These are phyloP conservation scores for Zygosaccharomyces sapae DNA, from an alignment of 1,139 yeast genomes.

Conservation along the genomic window DNA sequence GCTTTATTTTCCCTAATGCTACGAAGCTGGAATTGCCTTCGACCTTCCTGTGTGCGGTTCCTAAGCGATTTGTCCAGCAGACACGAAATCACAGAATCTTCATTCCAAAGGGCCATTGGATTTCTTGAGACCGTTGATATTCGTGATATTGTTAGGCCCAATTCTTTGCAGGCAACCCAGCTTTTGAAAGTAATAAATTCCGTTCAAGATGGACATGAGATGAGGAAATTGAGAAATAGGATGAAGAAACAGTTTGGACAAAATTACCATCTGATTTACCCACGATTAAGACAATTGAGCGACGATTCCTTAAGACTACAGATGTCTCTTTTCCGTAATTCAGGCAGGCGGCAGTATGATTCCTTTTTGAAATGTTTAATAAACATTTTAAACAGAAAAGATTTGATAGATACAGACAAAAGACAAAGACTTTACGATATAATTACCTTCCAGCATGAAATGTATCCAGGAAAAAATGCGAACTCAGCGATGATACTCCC, in stretches of 20 bases:
- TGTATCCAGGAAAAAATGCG: conserved; percentile 17
- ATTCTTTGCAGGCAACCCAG: conserved; percentile 7
- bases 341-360: conserved; percentile 11
- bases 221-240: conserved; percentile 13
- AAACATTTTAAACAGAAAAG: conserved; percentile 6
- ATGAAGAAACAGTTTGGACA: conserved; percentile 9
- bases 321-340: conserved; percentile 12
- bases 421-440: conserved; percentile 15
- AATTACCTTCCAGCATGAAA: conserved; percentile 19
- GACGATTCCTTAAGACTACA: conserved; percentile 7
- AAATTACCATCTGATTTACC: conserved; percentile 6
- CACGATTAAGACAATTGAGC: conserved; percentile 3
- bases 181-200: conserved; percentile 7
- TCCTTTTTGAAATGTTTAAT: conserved; percentile 13
- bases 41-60: background rate
- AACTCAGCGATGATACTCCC: conserved; percentile 21
- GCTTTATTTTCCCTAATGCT: background rate
- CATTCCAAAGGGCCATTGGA: conserved; percentile 1
- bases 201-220: conserved; percentile 10
- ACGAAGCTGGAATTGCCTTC: background rate
- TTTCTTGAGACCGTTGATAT: conserved; percentile 3
- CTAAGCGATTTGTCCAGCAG: background rate
- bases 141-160: conserved; percentile 4
- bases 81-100: background rate
- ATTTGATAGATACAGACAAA: conserved; percentile 10